Evolutionary conservation across 2,329 filamentous ascomycete genomes (phyloP), one percentile per base, ranked within the genome.

Genomic region (Ophiostoma triangulosporum): DNA sequence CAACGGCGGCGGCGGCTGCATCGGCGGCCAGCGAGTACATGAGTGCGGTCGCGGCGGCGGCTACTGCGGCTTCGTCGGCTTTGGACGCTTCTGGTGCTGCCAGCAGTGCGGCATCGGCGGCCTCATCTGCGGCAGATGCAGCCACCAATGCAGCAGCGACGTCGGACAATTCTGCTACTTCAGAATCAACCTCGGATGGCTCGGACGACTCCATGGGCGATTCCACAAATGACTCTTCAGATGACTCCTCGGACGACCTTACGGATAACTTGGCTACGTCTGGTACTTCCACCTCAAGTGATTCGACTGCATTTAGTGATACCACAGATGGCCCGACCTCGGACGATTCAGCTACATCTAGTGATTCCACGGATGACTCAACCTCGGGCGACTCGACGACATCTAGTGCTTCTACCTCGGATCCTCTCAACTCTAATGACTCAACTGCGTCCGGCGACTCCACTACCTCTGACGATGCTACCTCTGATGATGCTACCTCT

Each of bases 1-100:
- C 46, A 3, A 26, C 50, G 17, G 51, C 54, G 6, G 50, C 54
- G 2, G 35, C 50, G 12, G 51, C 54, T 20, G 50, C 54, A 2
- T 50, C 50, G 7, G 31, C 35, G 32, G 43, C 53, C 8, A 50
- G 24, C 1, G 11, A 15, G 24, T n/a, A n/a, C n/a, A 26, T 31
- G 4, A 29, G 26, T 9, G 26, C 50, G 1, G 24, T 26, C 1
- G 27, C 36, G 1, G 32, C 24, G 3, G 36, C 53, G 14, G 48
- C 50, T 17, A 32, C 27, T n/a, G 50, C 50, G 12, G 32, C 32
- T 15, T 46, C 20, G 6, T 33, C 48, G 14, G 48, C 48, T 24
- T 20, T 31, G 4, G 26, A 27, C 15, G 48, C 48, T 6, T 24
- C 43, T 3, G 17, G 24, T 20, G 49, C 33, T 33, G 35, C 49